A percentile compares a stretch with the other conserved stretches of the same genome.
Evolutionary conservation across 148 eudicot genomes (phyloP).

Genomic region (Dianthus caryophyllus): DNA sequence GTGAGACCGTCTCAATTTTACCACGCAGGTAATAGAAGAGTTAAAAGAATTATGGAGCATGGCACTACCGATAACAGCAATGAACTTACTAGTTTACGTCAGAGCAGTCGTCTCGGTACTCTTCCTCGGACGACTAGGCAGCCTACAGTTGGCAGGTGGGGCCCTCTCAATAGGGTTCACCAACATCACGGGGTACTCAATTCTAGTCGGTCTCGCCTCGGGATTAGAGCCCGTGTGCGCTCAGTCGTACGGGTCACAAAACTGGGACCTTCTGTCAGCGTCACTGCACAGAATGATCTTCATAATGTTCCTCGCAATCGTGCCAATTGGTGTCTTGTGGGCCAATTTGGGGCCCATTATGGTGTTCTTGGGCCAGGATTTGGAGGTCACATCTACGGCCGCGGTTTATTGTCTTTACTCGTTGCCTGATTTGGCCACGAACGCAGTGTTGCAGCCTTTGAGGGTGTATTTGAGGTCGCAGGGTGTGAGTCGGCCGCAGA

Average conservation of each 20-base stretch:
- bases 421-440: conserved; percentile 67
- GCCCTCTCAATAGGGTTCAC: conserved; percentile 90
- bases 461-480: conserved; percentile 83
- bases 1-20: no score
- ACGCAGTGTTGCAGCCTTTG: conserved; percentile 69
- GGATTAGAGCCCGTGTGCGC: conserved; percentile 89
- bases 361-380: conserved; percentile 73
- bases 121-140: conserved; percentile 73
- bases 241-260: conserved; percentile 66
- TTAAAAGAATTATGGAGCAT: conserved; percentile 72
- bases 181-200: conserved; percentile 91
- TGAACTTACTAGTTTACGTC: conserved; percentile 68
- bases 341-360: conserved; percentile 59
- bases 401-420: conserved; percentile 67
- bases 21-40: conserved; percentile 62
- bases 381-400: conserved; percentile 64
- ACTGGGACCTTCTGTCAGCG: conserved; percentile 52
- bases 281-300: conserved; percentile 76
- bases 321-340: conserved; percentile 73
- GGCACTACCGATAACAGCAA: conserved; percentile 82
- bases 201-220: conserved; percentile 70
- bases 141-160: conserved; percentile 85
- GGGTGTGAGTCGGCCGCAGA: conserved; percentile 71
- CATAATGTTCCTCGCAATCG: conserved; percentile 50
- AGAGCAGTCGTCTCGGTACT: conserved; percentile 71